Base-by-base conservation (phyloP, 352 stramenopile species). In the Phytophthora sojae region DNA sequence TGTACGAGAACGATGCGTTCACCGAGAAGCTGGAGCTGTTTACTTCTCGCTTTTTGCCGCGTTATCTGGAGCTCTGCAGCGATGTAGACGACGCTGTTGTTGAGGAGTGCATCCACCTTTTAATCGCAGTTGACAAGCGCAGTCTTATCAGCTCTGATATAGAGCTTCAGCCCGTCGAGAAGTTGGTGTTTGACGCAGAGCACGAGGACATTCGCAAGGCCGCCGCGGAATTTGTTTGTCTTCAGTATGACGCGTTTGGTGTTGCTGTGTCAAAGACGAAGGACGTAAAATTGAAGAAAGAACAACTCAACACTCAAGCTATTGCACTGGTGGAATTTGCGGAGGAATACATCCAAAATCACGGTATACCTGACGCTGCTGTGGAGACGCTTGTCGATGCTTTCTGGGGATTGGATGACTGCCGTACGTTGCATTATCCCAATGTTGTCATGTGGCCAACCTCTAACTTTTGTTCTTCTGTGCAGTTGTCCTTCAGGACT, bases 301-400 rank as follows among this genome's bases (percentile, higher is more conserved):
- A 93, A 32, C 90, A 97, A 53, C 81, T 95, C 6, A 92, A 91
- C 50, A 95, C 86, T 32, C 90, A 97, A 76, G 88, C 88, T 15
- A 94, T 97, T 64, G 89, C 90, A 26, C 65, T 97, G n/a, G 84
- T 96, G n/a, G 88, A 97, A 68, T 97, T 97, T 71, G 88, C 87
- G 2, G 86, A 97, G 69, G 90, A 96, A 64, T 96, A 95, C 50
- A 87, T 93, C 30, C 74, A 80, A 15, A 91, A 94, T 68, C 79
- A 94, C 29, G 67, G 65, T 23, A 69, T 93, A n/a, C 83, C 85
- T 11, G 64, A 82, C 4, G 65, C 76, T 19, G 83, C 87, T 21
- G 81, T 96, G 8, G 84, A 91, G 51, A 93, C 82, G 4, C 80
- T 97, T 47, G 90, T 96, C 8, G 84, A 94, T 56, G 90, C 90